Base-by-base conservation (phyloP, 345 rosid species). In the Heritiera littoralis region DNA sequence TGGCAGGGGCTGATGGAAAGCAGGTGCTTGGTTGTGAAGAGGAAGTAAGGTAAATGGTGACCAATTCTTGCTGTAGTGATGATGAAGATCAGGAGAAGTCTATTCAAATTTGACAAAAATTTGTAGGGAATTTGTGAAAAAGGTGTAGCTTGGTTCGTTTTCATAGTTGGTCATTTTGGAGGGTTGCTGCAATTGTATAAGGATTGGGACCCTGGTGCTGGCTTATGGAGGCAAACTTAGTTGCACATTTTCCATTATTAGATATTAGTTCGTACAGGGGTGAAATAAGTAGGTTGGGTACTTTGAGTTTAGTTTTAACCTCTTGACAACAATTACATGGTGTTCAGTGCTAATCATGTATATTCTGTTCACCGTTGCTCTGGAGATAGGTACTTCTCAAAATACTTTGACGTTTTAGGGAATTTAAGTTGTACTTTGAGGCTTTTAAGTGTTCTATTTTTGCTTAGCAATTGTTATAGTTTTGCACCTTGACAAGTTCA, bases 331-430 rank as follows among this genome's bases (percentile, higher is more conserved):
- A 72, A 73, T 73, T 78, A 49, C 75, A 40, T 82, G 81, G 82
- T 76, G 80, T 75, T 76, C 82, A 55, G 56, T 45, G 61, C 69
- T 55, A 72, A 81, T 79, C 82, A 52, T 85, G 88, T 85, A 85
- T 66, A 79, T 81, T 83, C 84, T 48, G 38, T 76, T 61, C 75
- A 56, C 82, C n/a, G 35, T 82, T 81, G 83, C 84, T 76, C 75
- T 79, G 77, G 78, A 77, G 86, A 81, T 81, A 81, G 88, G 86
- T 83, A 86, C 73, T 78, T 84, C 51, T 72, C 68, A 78, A 82
- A 78, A 69, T 61, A 81, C 65, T 81, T 81, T 65, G 64, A 79
- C 55, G 77, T 70, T 80, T 72, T 76, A 81, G 86, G 86, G 67
- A 82, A 80, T 51, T 76, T 59, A 83, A 74, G 76, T 61, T 81